Conservation (phyloP, 2,329 filamentous ascomycete genomes). For the Xylariaceae sp. region DNA sequence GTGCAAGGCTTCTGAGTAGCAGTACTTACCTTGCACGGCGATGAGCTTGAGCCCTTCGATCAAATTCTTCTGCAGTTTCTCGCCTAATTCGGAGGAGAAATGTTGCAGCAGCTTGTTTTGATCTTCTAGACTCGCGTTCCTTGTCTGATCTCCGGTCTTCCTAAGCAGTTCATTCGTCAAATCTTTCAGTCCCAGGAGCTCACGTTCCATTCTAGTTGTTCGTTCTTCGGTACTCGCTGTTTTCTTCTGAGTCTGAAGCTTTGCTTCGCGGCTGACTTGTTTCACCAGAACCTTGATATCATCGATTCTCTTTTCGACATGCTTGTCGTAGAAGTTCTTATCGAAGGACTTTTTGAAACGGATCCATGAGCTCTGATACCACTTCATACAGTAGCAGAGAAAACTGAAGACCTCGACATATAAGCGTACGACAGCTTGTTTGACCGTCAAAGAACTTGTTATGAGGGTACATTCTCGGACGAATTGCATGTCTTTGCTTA, state of each 20-base stretch:
- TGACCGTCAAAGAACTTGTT: conserved; percentile 4
- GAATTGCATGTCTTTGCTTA: too few relatives aligned
- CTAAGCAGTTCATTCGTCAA: neutral
- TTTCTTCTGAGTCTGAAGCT: neutral
- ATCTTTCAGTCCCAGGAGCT: neutral
- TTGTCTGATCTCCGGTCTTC: neutral
- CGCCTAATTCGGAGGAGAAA: neutral
- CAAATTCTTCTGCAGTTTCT: neutral
- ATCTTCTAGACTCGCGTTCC: neutral
- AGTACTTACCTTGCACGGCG: neutral
- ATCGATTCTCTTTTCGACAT: conserved; percentile 4
- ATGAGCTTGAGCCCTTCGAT: neutral
- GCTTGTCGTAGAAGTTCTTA: conserved; percentile 6
- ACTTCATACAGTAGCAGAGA: conserved; percentile 10
- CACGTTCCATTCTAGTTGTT: neutral
- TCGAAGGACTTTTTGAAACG: conserved; percentile 6
- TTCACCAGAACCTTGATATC: conserved; percentile 6
- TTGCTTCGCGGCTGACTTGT: conserved; percentile 1
- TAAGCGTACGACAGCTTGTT: conserved; percentile 1
- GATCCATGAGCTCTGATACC: conserved; percentile 1
- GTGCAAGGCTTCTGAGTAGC: neutral
- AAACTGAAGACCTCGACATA: conserved; percentile 9
- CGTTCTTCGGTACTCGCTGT: neutral
- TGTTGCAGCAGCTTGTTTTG: neutral
- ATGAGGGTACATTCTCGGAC: too few relatives aligned